Evolutionary conservation across 345 rosid genomes (phyloP), one percentile per base, ranked within the genome.

Genomic region (Populus deltoides): DNA sequence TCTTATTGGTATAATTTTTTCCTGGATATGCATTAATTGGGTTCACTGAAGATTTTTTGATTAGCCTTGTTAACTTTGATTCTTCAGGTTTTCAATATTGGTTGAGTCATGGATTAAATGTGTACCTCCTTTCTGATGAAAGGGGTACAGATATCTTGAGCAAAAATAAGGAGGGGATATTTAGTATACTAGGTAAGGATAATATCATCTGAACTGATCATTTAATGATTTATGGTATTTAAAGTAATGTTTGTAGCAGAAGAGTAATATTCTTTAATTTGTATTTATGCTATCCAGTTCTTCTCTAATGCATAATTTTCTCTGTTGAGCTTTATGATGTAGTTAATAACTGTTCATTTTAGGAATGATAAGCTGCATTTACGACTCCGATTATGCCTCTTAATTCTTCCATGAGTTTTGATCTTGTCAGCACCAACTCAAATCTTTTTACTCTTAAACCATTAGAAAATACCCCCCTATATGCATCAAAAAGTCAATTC

Each of bases 141-240:
- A 88, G 97, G 85, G 98, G 93, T 83, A 75, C 80, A 75, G 88
- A 84, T 89, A 79, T 93, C 76, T 82, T 93, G 73, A 89, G 93
- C 91, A 83, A 89, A 87, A 96, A 92, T 82, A 96, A 91, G 85
- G 97, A 95, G 83, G 98, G 99, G 68, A 74, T 96, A 71, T 96
- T 78, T 81, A 90, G 98, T 87, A 84, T 90, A 74, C 85, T 91
- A 71, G 98, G 97, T 91, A 82, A 84, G 90, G 66, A 78, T 33
- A 74, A 80, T 31, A 53, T 61, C 20, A 75, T 24, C 61, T 63
- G 18, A 63, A 9, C 3, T 61, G 11, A 25, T 49, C 4, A 36
- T 39, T 25, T 35, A 29, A 13, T 22, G 53, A 2, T 9, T 45
- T 78, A 47, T 61, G 73, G 9, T 59, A 0, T 77, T 20, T 33